Conservation (phyloP, 208 protist genomes). For the Novymonas esmeraldas region DNA sequence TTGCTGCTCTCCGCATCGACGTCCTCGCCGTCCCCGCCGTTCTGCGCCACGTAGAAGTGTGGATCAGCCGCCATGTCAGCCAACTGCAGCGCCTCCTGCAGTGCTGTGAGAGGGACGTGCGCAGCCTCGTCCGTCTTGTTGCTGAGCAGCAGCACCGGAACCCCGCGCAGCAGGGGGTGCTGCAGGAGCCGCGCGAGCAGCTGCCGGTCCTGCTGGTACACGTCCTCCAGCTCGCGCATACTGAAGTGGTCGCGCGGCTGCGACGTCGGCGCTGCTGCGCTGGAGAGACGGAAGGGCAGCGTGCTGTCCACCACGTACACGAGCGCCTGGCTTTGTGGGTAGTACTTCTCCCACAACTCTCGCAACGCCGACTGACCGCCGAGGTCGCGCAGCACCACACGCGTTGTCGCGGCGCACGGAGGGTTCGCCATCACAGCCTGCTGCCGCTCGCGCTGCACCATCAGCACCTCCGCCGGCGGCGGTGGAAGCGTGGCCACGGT, state of each 20-base stretch:
- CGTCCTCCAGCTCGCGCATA: constrained; percentile 16
- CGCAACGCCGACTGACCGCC: constrained; percentile 95
- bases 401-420: constrained; percentile 33
- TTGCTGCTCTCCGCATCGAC: not conserved
- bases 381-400: constrained; percentile 96
- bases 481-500: constrained; percentile 47
- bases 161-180: constrained; percentile 79
- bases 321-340: constrained; percentile 89
- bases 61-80: constrained; percentile 51
- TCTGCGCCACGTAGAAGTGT: constrained; percentile 38
- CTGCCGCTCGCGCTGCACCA: constrained; percentile 18
- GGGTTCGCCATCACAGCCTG: constrained; percentile 12
- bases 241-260: constrained; percentile 28
- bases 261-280: not conserved
- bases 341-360: constrained; percentile 97
- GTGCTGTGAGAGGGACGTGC: constrained; percentile 48
- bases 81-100: constrained; percentile 78
- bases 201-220: constrained; percentile 41
- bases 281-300: constrained; percentile 12
- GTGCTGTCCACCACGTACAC: constrained; percentile 94
- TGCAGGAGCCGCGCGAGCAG: constrained; percentile 72
- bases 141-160: constrained; percentile 90
- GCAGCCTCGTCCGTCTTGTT: constrained; percentile 93
- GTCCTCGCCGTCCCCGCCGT: not conserved
- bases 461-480: constrained; percentile 11